These are phyloP conservation scores for Cutaneotrichosporon mucoides DNA, from an alignment of 1,284 basidiomycete species.

Conservation along the genomic window DNA sequence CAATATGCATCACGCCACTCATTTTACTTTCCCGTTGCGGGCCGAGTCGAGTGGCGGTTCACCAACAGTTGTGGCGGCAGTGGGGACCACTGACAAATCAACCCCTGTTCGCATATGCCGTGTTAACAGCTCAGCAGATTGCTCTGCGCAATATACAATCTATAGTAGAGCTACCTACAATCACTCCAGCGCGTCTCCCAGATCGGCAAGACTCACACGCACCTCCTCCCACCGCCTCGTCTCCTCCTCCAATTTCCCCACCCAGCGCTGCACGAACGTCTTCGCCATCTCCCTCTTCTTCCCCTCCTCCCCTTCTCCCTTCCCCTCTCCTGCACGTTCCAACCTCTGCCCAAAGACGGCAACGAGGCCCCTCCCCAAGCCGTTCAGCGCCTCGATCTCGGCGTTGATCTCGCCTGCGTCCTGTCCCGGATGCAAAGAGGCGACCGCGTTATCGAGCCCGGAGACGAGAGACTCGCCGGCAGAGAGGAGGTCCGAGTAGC, in stretches of 20 bases:
- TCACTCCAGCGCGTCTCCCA: slow-evolving; percentile 20
- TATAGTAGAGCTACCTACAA: neutral
- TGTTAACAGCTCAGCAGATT: too few species aligned
- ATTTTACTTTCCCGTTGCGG: neutral
- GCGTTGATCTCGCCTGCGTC: slow-evolving; percentile 31
- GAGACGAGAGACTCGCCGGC: slow-evolving; percentile 19
- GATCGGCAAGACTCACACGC: slow-evolving; percentile 15
- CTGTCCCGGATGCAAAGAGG: slow-evolving; percentile 36
- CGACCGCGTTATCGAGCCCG: slow-evolving; percentile 34
- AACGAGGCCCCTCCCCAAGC: slow-evolving; percentile 15
- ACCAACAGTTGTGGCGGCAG: too few species aligned
- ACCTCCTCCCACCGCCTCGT: slow-evolving; percentile 28
- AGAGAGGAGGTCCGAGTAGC: slow-evolving; percentile 15
- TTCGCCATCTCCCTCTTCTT: slow-evolving; percentile 4
- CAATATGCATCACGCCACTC: slow-evolving; percentile 16
- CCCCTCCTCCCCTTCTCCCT: slow-evolving; percentile 7
- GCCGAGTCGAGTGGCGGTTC: too few species aligned
- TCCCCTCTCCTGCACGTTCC: neutral
- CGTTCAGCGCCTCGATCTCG: slow-evolving; percentile 20
- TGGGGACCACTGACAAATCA: too few species aligned
- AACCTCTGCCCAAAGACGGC: slow-evolving; percentile 3
- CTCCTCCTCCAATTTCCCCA: slow-evolving; percentile 24
- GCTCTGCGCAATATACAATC: too few species aligned
- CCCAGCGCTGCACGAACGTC: slow-evolving; percentile 30
- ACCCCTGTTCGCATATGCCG: neutral